These are phyloP conservation scores for Fagopyrum tataricum DNA, from an alignment of 148 eudicot species.

Conservation along the genomic window DNA sequence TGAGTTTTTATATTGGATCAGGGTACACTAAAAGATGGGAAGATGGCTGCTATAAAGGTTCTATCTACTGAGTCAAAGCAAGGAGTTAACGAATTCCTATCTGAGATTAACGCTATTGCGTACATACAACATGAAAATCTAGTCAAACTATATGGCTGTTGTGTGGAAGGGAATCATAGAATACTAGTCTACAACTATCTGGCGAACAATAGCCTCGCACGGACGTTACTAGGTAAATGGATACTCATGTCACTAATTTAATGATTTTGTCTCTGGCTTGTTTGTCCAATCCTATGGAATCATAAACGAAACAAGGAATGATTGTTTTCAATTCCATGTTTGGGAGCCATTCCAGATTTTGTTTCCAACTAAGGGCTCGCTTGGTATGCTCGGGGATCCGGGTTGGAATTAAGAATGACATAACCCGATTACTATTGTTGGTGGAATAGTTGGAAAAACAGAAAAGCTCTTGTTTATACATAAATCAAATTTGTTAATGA, in stretches of 20 bases:
- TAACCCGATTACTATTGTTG: no score
- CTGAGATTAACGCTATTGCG: constrained; percentile 43
- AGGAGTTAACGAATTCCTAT: constrained; percentile 42
- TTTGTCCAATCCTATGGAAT: no score
- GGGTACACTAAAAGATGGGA: constrained; percentile 48
- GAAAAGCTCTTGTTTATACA: no score
- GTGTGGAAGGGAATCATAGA: constrained; percentile 40
- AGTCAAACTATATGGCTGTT: constrained; percentile 47
- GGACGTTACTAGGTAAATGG: constrained; percentile 36
- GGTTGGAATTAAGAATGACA: no score
- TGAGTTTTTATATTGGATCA: constrained; percentile 11
- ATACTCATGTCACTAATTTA: neutral
- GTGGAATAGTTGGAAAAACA: no score
- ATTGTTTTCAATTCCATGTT: no score
- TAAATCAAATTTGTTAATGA: no score
- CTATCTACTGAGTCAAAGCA: constrained; percentile 44
- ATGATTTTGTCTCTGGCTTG: neutral
- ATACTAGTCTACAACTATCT: constrained; percentile 48
- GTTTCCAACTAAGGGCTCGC: no score
- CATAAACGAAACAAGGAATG: no score
- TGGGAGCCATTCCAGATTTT: no score
- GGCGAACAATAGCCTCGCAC: constrained; percentile 45
- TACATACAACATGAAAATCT: constrained; percentile 38
- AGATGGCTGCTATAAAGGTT: constrained; percentile 45
- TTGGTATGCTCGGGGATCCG: no score